Evolutionary conservation across 306 rosid species (phyloP), one percentile per base, ranked within the genome.

Genomic region (Aeschynomene evenia): DNA sequence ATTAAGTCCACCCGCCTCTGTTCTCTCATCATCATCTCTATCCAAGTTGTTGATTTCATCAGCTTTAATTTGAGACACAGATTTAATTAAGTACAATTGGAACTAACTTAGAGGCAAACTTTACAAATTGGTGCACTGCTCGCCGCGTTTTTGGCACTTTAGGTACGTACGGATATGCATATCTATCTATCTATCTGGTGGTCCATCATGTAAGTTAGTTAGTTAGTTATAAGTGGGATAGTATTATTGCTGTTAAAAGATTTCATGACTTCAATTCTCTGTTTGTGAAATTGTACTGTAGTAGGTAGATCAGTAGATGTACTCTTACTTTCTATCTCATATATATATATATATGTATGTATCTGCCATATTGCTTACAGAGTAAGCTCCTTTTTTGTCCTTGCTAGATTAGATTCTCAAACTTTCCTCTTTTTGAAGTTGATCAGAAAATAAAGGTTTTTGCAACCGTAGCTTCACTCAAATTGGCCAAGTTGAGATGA

Each of bases 341-440:
- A 9, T 37, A 23, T 15, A 4, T 6, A 5, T 14, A 56, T 56
- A n/a, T 7, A n/a, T 49, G n/a, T 58, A 26, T 58, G 26, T 7
- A 58, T 16, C 4, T 18, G 8, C 20, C 37, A 54, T 54, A 3
- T 72, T 34, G 67, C 16, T 63, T 71, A 14, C 53, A 68, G 33
- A 57, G 12, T 34, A 46, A 63, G 46, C 65, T 42, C 18, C 0
- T n/a, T 39, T 43, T 46, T n/a, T 13, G 16, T 12, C 22, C 19
- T 42, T n/a, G 19, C 7, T 62, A 48, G 76, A 74, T 79, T 62
- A 48, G 76, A 74, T 79, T 74, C 76, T 73, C 36, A 31, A 10
- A 14, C 6, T 9, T 21, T 12, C 5, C n/a, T 40, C 4, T 39
- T 39, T 9, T 9, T 10, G 10, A 39, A 39, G 10, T 39, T 2